These are phyloP conservation scores for Globisporangium yorkense DNA, from an alignment of 352 stramenopile species.

Conservation along the genomic window DNA sequence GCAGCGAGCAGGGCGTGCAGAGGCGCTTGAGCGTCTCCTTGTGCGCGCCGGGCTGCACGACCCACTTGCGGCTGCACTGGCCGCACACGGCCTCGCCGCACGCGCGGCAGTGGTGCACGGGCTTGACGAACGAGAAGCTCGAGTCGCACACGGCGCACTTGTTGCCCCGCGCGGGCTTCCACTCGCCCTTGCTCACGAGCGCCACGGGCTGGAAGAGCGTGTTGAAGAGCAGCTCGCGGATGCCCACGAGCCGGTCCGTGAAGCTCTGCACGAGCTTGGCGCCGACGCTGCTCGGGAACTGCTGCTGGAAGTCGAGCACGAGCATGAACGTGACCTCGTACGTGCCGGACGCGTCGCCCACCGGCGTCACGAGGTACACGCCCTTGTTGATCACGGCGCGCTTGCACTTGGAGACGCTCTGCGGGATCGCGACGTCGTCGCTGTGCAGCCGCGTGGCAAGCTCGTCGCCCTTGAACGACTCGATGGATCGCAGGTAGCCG, in stretches of 20 bases:
- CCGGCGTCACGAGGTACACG: conserved; percentile 58
- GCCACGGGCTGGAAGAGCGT: conserved; percentile 73
- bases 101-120: conserved; percentile 73
- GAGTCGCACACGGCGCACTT: conserved; percentile 63
- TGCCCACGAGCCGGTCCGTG: conserved; percentile 67
- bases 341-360: conserved; percentile 23
- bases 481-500: conserved; percentile 72
- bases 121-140: conserved; percentile 70
- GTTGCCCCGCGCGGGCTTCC: conserved; percentile 51
- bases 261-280: conserved; percentile 77
- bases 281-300: conserved; percentile 52
- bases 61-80: conserved; percentile 80
- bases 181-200: conserved; percentile 49
- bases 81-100: conserved; percentile 78
- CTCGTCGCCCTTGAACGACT: conserved; percentile 81
- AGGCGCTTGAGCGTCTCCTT: conserved; percentile 65
- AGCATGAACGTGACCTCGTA: conserved; percentile 85
- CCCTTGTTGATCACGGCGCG: conserved; percentile 80
- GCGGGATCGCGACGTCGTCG: conserved; percentile 57
- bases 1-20: conserved; percentile 76
- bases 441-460: conserved; percentile 58
- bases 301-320: conserved; percentile 82
- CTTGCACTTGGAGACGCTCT: conserved; percentile 84
- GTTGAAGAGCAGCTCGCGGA: conserved; percentile 80
- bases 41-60: conserved; percentile 52